Evolutionary conservation across 1,284 basidiomycete species (phyloP), one percentile per base, ranked within the genome.

Genomic region (Cutaneotrichosporon cyanovorans): DNA sequence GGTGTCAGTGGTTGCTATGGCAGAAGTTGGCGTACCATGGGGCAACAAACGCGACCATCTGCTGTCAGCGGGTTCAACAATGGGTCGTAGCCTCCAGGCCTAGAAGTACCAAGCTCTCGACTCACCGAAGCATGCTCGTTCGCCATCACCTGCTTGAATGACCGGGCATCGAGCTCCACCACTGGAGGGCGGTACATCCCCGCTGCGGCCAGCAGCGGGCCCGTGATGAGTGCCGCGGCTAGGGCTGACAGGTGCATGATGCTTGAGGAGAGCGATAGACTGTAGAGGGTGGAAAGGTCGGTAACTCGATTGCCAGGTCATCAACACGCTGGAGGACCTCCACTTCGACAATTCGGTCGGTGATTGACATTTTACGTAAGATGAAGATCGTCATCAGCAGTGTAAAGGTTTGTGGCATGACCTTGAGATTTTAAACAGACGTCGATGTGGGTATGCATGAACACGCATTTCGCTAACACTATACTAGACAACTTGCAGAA

Each of bases 1-100:
- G 41, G 8, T 7, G 25, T 28, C 25, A 28, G 32, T n/a, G 15
- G 8, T 31, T 9, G 30, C 15, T 31, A 8, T 31, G 30, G 32
- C 19, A 32, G 15, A n/a, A 23, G 32, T 22, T 23, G 7, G 14
- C 11, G 10, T 67, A 87, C 87, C 87, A 91, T 7, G 87, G 85
- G 21, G 87, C 88, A 8, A 90, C 84, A 61, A 90, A 91, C 2
- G 87, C 87, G n/a, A 90, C 81, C 59, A 89, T 63, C 66, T 69
- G 28, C 10, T 20, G 31, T 49, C 41, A 50, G 48, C 28, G 23
- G 20, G 34, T 3, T 34, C n/a, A n/a, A n/a, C n/a, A n/a, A n/a
- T n/a, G n/a, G n/a, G n/a, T n/a, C n/a, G n/a, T n/a, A n/a, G n/a
- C n/a, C n/a, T n/a, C n/a, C n/a, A 28, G 7, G 25, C 25, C 8